Percentiles rank a stretch among this genome's conserved stretches.
Evolutionary conservation across 352 stramenopile species (phyloP).

Genomic region (Phytophthora vignae): DNA sequence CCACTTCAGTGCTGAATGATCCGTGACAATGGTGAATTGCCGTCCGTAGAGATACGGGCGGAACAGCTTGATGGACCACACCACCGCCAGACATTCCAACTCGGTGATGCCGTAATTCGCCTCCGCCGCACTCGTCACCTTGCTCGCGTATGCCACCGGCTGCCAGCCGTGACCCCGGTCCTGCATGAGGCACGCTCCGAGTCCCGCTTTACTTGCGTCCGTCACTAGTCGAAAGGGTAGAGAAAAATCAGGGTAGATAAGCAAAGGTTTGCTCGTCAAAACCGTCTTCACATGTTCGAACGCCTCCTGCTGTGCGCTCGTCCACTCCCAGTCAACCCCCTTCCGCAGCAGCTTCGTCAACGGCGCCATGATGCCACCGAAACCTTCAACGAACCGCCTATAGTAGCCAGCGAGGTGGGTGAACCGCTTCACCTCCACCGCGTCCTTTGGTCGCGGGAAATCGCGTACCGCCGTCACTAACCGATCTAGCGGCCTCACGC

Average conservation of each 20-base stretch:
- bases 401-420: too few species aligned
- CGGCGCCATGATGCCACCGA: too few species aligned
- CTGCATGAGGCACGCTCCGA: slow-evolving; percentile 1
- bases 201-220: neutral
- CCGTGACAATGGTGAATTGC: too few species aligned
- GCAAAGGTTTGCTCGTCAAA: slow-evolving; percentile 1
- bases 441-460: neutral
- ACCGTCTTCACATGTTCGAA: neutral
- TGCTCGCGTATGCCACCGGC: neutral
- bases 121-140: neutral
- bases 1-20: neutral
- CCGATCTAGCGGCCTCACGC: too few species aligned
- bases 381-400: too few species aligned
- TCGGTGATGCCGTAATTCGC: neutral
- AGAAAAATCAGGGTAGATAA: too few species aligned
- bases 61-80: too few species aligned
- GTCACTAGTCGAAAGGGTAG: neutral
- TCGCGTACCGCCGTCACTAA: neutral
- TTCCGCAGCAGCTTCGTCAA: too few species aligned
- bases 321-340: too few species aligned
- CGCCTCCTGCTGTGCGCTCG: too few species aligned
- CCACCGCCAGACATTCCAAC: too few species aligned
- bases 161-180: neutral
- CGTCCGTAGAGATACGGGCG: too few species aligned
- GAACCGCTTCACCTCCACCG: slow-evolving; percentile 1